Conservation (phyloP, 305 asterid species). For the Coffea humblotiana region DNA sequence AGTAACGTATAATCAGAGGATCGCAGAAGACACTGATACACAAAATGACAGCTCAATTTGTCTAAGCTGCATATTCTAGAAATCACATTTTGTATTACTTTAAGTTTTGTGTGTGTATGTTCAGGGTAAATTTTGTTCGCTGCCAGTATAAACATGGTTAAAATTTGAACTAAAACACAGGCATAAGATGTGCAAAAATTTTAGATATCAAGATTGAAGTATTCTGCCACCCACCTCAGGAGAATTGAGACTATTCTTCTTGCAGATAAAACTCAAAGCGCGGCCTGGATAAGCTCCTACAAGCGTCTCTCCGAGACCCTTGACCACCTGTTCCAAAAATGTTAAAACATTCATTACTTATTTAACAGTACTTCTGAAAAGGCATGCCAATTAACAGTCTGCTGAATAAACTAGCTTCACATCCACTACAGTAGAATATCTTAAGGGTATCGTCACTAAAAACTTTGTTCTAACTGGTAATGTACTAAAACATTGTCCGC, state of each 20-base stretch:
- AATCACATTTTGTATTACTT: background rate
- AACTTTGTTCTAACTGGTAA: background rate
- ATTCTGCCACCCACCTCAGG: conserved; percentile 49
- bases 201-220: background rate
- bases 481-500: background rate
- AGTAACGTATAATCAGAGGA: background rate
- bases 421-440: background rate
- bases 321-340: conserved; percentile 71
- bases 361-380: background rate
- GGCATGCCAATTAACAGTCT: background rate
- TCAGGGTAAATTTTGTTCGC: background rate
- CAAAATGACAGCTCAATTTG: background rate
- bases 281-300: conserved; percentile 99
- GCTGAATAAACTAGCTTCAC: background rate
- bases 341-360: background rate
- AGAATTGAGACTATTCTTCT: conserved; percentile 75
- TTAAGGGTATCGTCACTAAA: background rate
- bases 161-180: background rate
- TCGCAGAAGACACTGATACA: background rate
- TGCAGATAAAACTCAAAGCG: conserved; percentile 92
- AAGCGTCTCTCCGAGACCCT: conserved; percentile 98
- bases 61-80: background rate
- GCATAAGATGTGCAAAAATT: background rate
- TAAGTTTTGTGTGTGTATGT: background rate
- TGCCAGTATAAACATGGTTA: background rate